These are phyloP conservation scores for Mycosphaerella sp. DNA, from an alignment of 2,329 filamentous ascomycete species.

Conservation along the genomic window DNA sequence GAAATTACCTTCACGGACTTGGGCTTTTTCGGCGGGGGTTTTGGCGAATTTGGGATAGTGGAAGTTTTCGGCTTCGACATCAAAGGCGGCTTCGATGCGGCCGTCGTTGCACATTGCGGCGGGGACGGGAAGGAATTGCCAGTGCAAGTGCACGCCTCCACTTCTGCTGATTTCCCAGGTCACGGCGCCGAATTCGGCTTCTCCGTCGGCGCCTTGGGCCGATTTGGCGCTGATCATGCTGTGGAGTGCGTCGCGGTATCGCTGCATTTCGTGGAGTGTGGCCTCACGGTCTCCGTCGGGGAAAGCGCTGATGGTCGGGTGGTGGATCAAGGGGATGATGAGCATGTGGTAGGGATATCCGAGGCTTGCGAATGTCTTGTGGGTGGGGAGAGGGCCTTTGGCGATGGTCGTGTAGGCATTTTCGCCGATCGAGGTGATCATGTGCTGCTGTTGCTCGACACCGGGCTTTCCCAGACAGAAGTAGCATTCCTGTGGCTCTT, in stretches of 20 bases:
- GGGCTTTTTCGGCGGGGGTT: constrained; percentile 16
- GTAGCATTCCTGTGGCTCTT: constrained; percentile 65
- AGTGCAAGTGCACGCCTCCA: constrained; percentile 79
- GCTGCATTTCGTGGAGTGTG: constrained; percentile 73
- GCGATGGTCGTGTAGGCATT: constrained; percentile 85
- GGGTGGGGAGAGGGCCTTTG: constrained; percentile 76
- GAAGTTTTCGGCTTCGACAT: constrained; percentile 75
- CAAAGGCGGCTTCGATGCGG: constrained; percentile 81
- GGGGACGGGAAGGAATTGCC: constrained; percentile 82
- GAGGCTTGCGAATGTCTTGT: constrained; percentile 64
- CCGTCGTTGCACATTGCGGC: constrained; percentile 61
- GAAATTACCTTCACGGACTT: constrained; percentile 29
- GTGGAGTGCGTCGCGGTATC: constrained; percentile 70
- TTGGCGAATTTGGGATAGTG: constrained; percentile 50
- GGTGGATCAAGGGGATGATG: constrained; percentile 81
- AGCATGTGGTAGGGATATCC: constrained; percentile 79
- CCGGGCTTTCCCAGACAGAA: constrained; percentile 90
- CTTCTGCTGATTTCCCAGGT: constrained; percentile 87
- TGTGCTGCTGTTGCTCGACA: constrained; percentile 62
- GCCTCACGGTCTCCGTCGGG: constrained; percentile 48
- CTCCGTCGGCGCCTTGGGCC: constrained; percentile 35
- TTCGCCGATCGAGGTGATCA: constrained; percentile 82
- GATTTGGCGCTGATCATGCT: constrained; percentile 55
- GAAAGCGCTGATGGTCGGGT: constrained; percentile 66
- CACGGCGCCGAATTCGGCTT: constrained; percentile 64